Percentiles rank a stretch among this genome's conserved stretches.
phyloP scores from a whole-genome alignment of 2,329 filamentous ascomycete genomes.

The Aspergillus viridinutans region DNA sequence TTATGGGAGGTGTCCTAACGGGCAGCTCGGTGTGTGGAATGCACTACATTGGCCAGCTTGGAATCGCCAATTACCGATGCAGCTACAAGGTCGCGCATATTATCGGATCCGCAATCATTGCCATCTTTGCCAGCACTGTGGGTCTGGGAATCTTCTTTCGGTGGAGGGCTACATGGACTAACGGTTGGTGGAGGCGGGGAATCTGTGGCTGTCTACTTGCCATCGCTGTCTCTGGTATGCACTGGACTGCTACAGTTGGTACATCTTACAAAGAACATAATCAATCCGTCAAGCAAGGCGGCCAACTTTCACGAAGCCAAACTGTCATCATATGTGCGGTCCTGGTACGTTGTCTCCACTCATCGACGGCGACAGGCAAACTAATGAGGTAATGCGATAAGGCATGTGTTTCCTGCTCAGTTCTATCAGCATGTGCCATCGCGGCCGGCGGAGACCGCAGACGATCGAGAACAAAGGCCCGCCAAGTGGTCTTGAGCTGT shows the following conservation, averaged over 20 bases:
- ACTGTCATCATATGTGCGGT: constrained; percentile 71
- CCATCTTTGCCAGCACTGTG: constrained; percentile 64
- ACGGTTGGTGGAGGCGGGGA: constrained; percentile 70
- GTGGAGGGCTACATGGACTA: constrained; percentile 70
- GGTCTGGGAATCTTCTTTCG: constrained; percentile 75
- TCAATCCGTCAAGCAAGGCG: constrained; percentile 36
- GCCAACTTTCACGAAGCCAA: constrained; percentile 54
- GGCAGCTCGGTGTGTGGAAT: constrained; percentile 76
- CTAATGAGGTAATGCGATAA: constrained; percentile 26
- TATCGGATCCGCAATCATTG: constrained; percentile 66
- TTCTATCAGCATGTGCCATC: constrained; percentile 55
- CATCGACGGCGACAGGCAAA: neutral
- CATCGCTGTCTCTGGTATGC: constrained; percentile 76
- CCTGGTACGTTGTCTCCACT: constrained; percentile 49
- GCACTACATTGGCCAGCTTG: constrained; percentile 84
- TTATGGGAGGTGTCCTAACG: constrained; percentile 63
- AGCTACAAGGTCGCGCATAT: constrained; percentile 58
- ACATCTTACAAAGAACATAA: constrained; percentile 61
- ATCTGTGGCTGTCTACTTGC: constrained; percentile 66
- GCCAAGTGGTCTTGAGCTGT: constrained; percentile 53
- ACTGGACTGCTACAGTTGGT: constrained; percentile 73
- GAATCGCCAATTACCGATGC: constrained; percentile 71
- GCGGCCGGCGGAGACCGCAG: constrained; percentile 52
- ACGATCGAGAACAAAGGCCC: constrained; percentile 55
- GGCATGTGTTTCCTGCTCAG: constrained; percentile 59